phyloP scores from a whole-genome alignment of 78 protist species.

The Dictyostelium intermedium region DNA sequence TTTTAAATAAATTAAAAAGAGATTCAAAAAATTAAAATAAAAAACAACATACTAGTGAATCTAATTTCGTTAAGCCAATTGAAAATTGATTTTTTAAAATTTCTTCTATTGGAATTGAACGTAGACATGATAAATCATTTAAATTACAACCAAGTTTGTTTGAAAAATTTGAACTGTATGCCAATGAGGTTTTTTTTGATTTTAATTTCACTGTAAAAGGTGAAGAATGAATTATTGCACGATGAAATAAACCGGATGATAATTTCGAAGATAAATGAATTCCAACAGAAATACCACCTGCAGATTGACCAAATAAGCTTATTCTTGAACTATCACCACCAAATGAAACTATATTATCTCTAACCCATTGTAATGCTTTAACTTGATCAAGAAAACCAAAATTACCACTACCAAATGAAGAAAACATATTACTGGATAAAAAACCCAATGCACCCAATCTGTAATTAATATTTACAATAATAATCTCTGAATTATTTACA shows the following conservation, averaged over 20 bases:
- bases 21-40: no score
- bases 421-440: neutral
- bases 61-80: neutral
- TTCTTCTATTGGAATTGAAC: neutral
- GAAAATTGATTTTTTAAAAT: neutral
- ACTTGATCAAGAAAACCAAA: conserved; percentile 87
- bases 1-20: no score
- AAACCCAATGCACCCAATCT: conserved; percentile 65
- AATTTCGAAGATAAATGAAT: conserved; percentile 15
- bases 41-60: neutral
- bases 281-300: conserved; percentile 82
- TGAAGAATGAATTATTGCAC: neutral
- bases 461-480: conserved; percentile 40
- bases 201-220: neutral
- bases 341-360: conserved; percentile 82
- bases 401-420: conserved; percentile 52
- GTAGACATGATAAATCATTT: neutral
- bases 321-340: conserved; percentile 89
- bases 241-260: neutral
- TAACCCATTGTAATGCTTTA: conserved; percentile 87
- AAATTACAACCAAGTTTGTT: conserved; percentile 3
- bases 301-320: conserved; percentile 89
- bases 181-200: neutral
- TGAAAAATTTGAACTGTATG: neutral
- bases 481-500: conserved; percentile 8